Evolutionary conservation across 2,329 filamentous ascomycete genomes (phyloP).

Genomic region (Metarhizium sp.): DNA sequence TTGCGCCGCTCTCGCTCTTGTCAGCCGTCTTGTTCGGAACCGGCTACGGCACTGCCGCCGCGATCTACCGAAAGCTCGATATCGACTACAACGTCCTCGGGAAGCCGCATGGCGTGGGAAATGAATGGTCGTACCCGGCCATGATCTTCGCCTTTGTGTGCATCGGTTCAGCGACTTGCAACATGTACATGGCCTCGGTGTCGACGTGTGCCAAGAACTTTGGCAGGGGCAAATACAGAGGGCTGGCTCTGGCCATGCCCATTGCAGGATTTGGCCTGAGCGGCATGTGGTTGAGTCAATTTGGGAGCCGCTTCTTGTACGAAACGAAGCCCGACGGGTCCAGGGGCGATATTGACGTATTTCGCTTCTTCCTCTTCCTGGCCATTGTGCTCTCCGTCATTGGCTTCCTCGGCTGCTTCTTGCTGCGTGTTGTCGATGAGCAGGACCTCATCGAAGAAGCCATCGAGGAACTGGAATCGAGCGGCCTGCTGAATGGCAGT

Average conservation of each 20-base stretch:
- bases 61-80: conserved; percentile 53
- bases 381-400: conserved; percentile 59
- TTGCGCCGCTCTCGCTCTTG: conserved; percentile 64
- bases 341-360: conserved; percentile 60
- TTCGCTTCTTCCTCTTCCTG: conserved; percentile 81
- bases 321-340: conserved; percentile 56
- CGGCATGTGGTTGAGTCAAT: conserved; percentile 91
- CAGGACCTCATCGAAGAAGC: conserved; percentile 83
- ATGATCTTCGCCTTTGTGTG: conserved; percentile 82
- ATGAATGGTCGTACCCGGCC: conserved; percentile 60
- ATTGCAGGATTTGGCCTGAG: conserved; percentile 91
- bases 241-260: conserved; percentile 78
- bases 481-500: conserved; percentile 69
- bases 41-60: conserved; percentile 78
- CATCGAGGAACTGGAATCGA: conserved; percentile 83
- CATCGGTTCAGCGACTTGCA: conserved; percentile 75
- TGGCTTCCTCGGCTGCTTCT: conserved; percentile 64
- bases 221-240: conserved; percentile 76
- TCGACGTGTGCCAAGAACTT: conserved; percentile 98
- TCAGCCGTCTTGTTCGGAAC: conserved; percentile 65
- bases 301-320: conserved; percentile 69
- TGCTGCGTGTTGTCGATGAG: conserved; percentile 72
- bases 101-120: conserved; percentile 30
- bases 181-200: conserved; percentile 85
- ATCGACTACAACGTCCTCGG: conserved; percentile 32